A percentile compares a stretch with the other conserved stretches of the same genome.
These are phyloP conservation scores for Trametopsis cervina DNA, from an alignment of 768 basidiomycete species.

Conservation along the genomic window DNA sequence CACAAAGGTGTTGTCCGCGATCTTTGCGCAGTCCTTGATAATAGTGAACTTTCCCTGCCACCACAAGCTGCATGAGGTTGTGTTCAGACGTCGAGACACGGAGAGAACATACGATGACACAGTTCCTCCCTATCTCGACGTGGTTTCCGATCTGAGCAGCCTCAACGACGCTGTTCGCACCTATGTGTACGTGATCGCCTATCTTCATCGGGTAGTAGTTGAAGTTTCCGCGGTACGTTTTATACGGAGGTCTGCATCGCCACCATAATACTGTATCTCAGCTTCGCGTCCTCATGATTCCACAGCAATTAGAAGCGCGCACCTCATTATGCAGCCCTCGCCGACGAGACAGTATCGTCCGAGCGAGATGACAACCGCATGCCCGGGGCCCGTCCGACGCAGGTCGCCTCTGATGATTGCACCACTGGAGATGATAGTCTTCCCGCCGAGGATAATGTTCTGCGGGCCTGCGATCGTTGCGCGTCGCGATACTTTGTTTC, in stretches of 20 bases:
- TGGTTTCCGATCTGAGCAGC: conserved; percentile 92
- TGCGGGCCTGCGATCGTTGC: conserved; percentile 90
- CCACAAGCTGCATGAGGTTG: neutral
- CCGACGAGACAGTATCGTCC: conserved; percentile 91
- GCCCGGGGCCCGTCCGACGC: conserved; percentile 80
- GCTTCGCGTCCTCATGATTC: neutral
- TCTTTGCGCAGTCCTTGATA: conserved; percentile 90
- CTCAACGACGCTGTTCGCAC: conserved; percentile 82
- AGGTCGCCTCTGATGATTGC: conserved; percentile 94
- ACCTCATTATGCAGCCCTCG: conserved; percentile 87
- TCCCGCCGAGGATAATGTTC: conserved; percentile 96
- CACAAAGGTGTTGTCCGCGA: conserved; percentile 84
- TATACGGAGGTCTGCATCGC: conserved; percentile 65
- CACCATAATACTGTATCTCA: neutral
- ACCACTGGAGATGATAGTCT: conserved; percentile 87
- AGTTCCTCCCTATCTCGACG: conserved; percentile 92
- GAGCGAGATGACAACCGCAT: conserved; percentile 89
- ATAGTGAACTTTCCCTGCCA: conserved; percentile 89
- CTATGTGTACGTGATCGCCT: conserved; percentile 92
- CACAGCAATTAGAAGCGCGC: conserved; percentile 12
- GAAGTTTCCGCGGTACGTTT: conserved; percentile 85
- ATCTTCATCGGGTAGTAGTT: conserved; percentile 99
- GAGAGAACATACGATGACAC: conserved; percentile 68
- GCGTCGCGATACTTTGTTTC: conserved; percentile 91
- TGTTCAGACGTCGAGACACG: neutral